Conservation (phyloP, 441 rosid species). For the Euphorbia celastroides region DNA sequence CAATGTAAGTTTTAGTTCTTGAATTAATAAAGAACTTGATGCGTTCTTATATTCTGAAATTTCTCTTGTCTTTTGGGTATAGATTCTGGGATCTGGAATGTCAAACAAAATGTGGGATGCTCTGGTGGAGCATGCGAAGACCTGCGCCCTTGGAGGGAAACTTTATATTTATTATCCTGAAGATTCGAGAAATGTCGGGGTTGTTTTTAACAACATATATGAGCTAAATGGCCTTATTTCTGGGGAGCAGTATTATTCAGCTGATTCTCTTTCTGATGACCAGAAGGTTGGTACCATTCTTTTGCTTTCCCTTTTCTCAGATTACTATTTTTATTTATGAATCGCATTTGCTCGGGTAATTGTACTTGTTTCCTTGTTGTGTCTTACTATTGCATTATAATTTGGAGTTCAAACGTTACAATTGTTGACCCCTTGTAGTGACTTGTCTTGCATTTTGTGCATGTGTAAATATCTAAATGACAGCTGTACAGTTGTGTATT, state of each 20-base stretch:
- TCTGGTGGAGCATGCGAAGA: constrained; percentile 80
- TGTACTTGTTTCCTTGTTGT: no score
- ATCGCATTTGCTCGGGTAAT: no score
- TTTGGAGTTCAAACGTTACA: neutral
- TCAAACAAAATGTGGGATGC: constrained; percentile 95
- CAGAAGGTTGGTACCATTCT: constrained; percentile 73
- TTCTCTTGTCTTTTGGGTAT: constrained; percentile 25
- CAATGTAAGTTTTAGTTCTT: no score
- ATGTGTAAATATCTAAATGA: neutral
- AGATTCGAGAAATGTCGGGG: constrained; percentile 54
- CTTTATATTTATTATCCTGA: constrained; percentile 78
- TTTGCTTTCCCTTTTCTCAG: no score
- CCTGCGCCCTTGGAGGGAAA: constrained; percentile 69
- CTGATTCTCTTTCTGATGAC: constrained; percentile 72
- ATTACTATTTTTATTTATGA: no score
- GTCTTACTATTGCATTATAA: neutral
- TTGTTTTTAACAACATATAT: constrained; percentile 74
- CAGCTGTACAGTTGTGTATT: no score
- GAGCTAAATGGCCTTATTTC: constrained; percentile 76
- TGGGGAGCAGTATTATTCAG: constrained; percentile 57
- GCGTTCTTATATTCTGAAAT: no score
- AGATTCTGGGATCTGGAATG: constrained; percentile 97
- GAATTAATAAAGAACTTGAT: no score
- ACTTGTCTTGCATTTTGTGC: neutral
- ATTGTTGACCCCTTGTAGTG: neutral